A percentile compares a stretch with the other conserved stretches of the same genome.
phyloP scores from a whole-genome alignment of 495 filamentous ascomycete genomes.

The Neurospora sp. region DNA sequence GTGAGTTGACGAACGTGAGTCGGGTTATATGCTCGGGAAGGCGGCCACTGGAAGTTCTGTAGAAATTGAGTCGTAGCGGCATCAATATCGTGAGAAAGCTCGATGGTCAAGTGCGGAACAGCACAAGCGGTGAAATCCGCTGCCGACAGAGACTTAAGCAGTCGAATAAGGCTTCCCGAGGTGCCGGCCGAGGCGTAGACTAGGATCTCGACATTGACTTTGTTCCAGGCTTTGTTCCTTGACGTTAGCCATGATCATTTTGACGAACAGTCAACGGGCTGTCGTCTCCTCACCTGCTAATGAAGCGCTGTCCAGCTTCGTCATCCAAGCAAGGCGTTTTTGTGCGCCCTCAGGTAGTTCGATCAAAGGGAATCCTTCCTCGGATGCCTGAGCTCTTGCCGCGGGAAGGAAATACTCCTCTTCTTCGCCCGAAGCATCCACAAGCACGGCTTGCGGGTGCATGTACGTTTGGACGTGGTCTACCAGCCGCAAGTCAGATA shows the following conservation, averaged over 20 bases:
- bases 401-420: constrained; percentile 45
- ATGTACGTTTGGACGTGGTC: constrained; percentile 45
- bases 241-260: constrained; percentile 6
- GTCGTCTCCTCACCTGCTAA: constrained; percentile 44
- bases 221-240: constrained; percentile 55
- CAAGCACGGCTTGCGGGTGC: constrained; percentile 47
- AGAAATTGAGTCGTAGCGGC: constrained; percentile 48
- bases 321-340: constrained; percentile 63
- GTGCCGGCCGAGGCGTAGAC: constrained; percentile 59
- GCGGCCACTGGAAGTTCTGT: constrained; percentile 54
- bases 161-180: constrained; percentile 60
- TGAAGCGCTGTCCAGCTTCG: constrained; percentile 60
- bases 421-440: constrained; percentile 40
- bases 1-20: constrained; percentile 42
- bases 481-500: constrained; percentile 9
- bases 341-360: constrained; percentile 51
- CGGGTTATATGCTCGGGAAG: constrained; percentile 27
- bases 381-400: constrained; percentile 34
- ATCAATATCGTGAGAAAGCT: constrained; percentile 62
- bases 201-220: constrained; percentile 61
- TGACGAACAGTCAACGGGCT: neutral
- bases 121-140: constrained; percentile 62
- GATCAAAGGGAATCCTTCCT: constrained; percentile 44
- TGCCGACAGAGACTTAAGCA: constrained; percentile 58
- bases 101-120: constrained; percentile 64